Evolutionary conservation across 768 basidiomycete genomes (phyloP).

Genomic region (Boletellus ananiceps): DNA sequence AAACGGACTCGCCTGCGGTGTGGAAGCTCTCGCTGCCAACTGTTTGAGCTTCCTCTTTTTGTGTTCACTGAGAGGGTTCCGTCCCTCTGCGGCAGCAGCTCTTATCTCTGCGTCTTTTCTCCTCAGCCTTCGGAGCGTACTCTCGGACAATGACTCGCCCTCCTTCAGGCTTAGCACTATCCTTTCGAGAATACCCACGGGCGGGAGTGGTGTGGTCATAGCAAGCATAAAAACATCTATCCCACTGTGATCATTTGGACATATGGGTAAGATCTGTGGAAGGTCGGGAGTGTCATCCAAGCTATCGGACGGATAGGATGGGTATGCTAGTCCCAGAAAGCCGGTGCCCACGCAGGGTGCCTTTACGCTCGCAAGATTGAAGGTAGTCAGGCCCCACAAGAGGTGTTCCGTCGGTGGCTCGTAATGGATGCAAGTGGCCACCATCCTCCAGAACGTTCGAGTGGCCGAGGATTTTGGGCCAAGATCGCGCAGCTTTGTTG

Average conservation of each 20-base stretch:
- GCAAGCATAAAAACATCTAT: slow-evolving; percentile 15
- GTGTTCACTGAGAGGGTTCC: slow-evolving; percentile 20
- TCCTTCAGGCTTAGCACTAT: slow-evolving; percentile 22
- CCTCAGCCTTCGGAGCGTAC: slow-evolving; percentile 22
- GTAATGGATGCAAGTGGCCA: slow-evolving; percentile 23
- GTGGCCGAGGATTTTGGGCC: slow-evolving; percentile 20
- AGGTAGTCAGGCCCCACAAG: slow-evolving; percentile 16
- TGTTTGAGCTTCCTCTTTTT: slow-evolving; percentile 20
- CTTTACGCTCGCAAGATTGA: slow-evolving; percentile 25
- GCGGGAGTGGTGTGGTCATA: slow-evolving; percentile 20
- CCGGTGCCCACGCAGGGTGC: slow-evolving; percentile 16
- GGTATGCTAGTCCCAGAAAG: slow-evolving; percentile 20
- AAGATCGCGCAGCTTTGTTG: slow-evolving; percentile 24
- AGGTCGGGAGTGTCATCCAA: slow-evolving; percentile 21
- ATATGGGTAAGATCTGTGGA: slow-evolving; percentile 15
- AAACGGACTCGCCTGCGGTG: slow-evolving; percentile 10
- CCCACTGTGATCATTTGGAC: not conserved
- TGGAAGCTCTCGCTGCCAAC: not conserved
- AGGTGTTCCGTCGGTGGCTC: slow-evolving; percentile 19
- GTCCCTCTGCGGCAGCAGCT: slow-evolving; percentile 20
- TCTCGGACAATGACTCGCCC: slow-evolving; percentile 22
- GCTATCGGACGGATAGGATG: not conserved
- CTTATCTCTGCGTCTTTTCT: slow-evolving; percentile 20
- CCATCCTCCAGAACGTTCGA: slow-evolving; percentile 25
- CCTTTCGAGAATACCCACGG: slow-evolving; percentile 15